Evolutionary conservation across 805 yeast genomes (phyloP).

Genomic region (Kuraishia floccosa): DNA sequence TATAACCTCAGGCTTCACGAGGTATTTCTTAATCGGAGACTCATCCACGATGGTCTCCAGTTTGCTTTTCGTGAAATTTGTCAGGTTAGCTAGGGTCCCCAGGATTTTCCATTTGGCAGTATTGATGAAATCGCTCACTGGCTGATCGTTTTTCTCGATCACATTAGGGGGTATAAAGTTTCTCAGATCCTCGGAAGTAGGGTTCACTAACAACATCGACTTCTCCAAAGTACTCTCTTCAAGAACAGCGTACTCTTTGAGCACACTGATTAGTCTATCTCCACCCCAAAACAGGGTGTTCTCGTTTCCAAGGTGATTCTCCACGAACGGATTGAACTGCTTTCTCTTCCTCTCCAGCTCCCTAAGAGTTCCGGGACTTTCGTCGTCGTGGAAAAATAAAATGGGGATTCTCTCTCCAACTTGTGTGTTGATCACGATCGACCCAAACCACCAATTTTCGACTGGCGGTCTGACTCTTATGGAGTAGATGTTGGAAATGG

Average conservation of each 20-base stretch:
- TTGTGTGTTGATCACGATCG: slow-evolving; percentile 62
- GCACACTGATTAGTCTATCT: slow-evolving; percentile 48
- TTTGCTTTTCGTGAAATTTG: slow-evolving; percentile 52
- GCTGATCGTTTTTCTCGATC: slow-evolving; percentile 14
- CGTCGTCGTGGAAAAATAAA: slow-evolving; percentile 87
- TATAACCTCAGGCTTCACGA: slow-evolving; percentile 71
- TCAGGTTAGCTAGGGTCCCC: slow-evolving; percentile 73
- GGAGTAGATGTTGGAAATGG: slow-evolving; percentile 54
- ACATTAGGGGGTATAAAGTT: slow-evolving; percentile 41
- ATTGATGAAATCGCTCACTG: slow-evolving; percentile 39
- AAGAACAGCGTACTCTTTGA: slow-evolving; percentile 45
- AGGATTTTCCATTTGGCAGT: slow-evolving; percentile 81
- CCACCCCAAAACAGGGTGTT: slow-evolving; percentile 82
- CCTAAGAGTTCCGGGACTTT: slow-evolving; percentile 59
- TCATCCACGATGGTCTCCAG: slow-evolving; percentile 50
- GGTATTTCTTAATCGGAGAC: slow-evolving; percentile 46
- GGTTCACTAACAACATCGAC: slow-evolving; percentile 67
- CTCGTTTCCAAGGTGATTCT: slow-evolving; percentile 11
- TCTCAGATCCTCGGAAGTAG: slow-evolving; percentile 52
- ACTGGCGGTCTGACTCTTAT: slow-evolving; percentile 79
- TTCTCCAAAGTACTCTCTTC: slow-evolving; percentile 65
- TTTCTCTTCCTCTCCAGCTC: slow-evolving; percentile 49
- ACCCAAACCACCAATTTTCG: slow-evolving; percentile 77
- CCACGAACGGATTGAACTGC: slow-evolving; percentile 66
- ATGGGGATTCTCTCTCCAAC: slow-evolving; percentile 66